These are phyloP conservation scores for Lasiosphaeria ovina DNA, from an alignment of 495 filamentous ascomycete genomes.

Conservation along the genomic window DNA sequence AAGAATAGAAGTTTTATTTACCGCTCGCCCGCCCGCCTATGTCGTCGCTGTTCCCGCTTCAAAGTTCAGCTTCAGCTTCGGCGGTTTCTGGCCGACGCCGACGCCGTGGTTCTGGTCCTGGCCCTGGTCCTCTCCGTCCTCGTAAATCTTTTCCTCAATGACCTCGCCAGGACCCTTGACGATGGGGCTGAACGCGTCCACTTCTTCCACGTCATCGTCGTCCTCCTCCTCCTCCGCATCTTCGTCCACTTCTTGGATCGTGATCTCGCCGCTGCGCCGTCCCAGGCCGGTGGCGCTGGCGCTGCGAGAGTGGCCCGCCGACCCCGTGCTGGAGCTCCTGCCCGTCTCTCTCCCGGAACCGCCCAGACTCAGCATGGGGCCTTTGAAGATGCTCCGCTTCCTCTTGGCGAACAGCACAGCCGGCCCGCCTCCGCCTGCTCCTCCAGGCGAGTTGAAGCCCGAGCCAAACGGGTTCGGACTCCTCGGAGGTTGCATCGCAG, in stretches of 20 bases:
- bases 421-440: slow-evolving; percentile 31
- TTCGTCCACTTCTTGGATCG: slow-evolving; percentile 85
- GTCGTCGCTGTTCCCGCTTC: too few species aligned
- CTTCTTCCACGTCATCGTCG: slow-evolving; percentile 59
- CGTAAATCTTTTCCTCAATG: slow-evolving; percentile 54
- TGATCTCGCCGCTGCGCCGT: slow-evolving; percentile 60
- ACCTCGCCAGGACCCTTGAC: slow-evolving; percentile 47
- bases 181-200: slow-evolving; percentile 62
- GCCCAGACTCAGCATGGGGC: slow-evolving; percentile 62
- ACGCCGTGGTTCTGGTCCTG: not conserved
- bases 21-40: too few species aligned
- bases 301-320: slow-evolving; percentile 42
- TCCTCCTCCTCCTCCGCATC: slow-evolving; percentile 50
- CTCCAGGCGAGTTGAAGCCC: slow-evolving; percentile 19
- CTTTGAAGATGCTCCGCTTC: slow-evolving; percentile 87
- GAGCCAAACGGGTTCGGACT: slow-evolving; percentile 43
- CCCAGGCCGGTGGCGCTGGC: slow-evolving; percentile 53
- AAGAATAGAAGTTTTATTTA: too few species aligned
- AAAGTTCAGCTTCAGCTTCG: too few species aligned
- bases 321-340: slow-evolving; percentile 34
- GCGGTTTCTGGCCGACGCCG: too few species aligned
- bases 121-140: slow-evolving; percentile 37
- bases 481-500: slow-evolving; percentile 32
- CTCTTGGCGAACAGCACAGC: slow-evolving; percentile 86
- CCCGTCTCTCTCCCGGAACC: slow-evolving; percentile 28